phyloP scores from a whole-genome alignment of 352 stramenopile species.

The Globisporangium uncinulatum region DNA sequence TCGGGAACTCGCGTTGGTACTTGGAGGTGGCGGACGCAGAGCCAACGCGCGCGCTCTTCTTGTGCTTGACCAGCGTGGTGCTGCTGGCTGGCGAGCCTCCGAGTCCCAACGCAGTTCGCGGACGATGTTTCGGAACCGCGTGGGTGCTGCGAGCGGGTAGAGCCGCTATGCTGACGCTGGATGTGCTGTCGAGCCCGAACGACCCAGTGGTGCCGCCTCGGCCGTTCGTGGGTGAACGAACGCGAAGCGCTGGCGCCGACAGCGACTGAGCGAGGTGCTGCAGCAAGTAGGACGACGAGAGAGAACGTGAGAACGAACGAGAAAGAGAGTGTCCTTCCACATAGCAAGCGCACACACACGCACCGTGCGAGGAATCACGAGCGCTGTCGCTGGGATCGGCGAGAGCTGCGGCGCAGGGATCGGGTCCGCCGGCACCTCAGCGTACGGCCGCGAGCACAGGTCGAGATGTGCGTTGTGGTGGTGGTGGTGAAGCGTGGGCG shows the following conservation, averaged over 20 bases:
- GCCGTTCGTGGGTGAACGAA: conserved; percentile 19
- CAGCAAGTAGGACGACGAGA: neutral
- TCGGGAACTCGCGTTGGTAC: conserved; percentile 61
- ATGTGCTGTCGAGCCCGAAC: neutral
- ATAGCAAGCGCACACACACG: neutral
- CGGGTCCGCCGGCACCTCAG: conserved; percentile 34
- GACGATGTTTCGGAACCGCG: conserved; percentile 1
- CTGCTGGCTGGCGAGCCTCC: neutral
- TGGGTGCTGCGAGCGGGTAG: neutral
- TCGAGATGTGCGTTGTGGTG: conserved; percentile 7
- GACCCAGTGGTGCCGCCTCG: neutral
- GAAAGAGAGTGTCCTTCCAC: too few relatives aligned
- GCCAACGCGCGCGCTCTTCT: neutral
- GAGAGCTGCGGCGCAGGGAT: conserved; percentile 31
- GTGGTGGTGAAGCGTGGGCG: conserved; percentile 14
- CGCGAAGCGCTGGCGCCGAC: conserved; percentile 34
- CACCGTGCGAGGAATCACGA: conserved; percentile 41
- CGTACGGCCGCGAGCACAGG: conserved; percentile 17
- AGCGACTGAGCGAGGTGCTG: conserved; percentile 33
- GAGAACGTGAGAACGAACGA: neutral
- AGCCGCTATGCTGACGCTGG: neutral
- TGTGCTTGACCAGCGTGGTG: too few relatives aligned
- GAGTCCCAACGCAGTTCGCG: conserved; percentile 4
- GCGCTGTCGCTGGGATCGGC: conserved; percentile 20
- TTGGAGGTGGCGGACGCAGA: conserved; percentile 12